A percentile compares a stretch with the other conserved stretches of the same genome.
These are phyloP conservation scores for Penicillium crystallinum DNA, from an alignment of 495 filamentous ascomycete genomes.

Conservation along the genomic window DNA sequence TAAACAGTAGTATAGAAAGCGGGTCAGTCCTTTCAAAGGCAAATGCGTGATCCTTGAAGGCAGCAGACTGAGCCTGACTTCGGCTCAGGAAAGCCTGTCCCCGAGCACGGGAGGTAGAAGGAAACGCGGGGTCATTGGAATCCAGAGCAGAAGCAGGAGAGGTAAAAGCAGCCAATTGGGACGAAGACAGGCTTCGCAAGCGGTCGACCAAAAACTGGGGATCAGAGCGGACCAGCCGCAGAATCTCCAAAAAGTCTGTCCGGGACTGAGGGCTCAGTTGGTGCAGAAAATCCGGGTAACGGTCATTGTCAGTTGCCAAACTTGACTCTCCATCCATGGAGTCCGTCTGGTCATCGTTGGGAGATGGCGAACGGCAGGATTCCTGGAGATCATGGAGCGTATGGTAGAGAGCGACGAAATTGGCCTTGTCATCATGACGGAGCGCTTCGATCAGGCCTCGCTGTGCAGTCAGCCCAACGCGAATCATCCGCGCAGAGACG, in stretches of 20 bases:
- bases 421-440: constrained; percentile 82
- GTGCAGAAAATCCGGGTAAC: constrained; percentile 67
- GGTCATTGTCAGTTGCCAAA: constrained; percentile 30
- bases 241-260: constrained; percentile 69
- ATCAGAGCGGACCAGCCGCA: constrained; percentile 77
- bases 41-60: constrained; percentile 40
- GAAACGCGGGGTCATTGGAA: constrained; percentile 74
- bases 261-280: constrained; percentile 72
- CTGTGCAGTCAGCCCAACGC: constrained; percentile 72
- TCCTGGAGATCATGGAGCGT: constrained; percentile 83
- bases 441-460: constrained; percentile 82
- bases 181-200: constrained; percentile 62
- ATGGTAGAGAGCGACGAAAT: constrained; percentile 82
- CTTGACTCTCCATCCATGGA: constrained; percentile 32
- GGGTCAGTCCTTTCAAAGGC: constrained; percentile 87
- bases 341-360: constrained; percentile 37
- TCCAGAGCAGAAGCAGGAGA: constrained; percentile 72
- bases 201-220: constrained; percentile 80
- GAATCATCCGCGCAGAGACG: constrained; percentile 71
- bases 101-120: constrained; percentile 61
- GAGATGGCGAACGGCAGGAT: constrained; percentile 66
- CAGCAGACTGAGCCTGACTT: constrained; percentile 52
- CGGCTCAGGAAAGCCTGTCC: constrained; percentile 49
- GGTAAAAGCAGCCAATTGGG: constrained; percentile 69
- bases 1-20: constrained; percentile 78